These are phyloP conservation scores for Coniochaeta sp. DNA, from an alignment of 2,329 filamentous ascomycete species.

Conservation along the genomic window DNA sequence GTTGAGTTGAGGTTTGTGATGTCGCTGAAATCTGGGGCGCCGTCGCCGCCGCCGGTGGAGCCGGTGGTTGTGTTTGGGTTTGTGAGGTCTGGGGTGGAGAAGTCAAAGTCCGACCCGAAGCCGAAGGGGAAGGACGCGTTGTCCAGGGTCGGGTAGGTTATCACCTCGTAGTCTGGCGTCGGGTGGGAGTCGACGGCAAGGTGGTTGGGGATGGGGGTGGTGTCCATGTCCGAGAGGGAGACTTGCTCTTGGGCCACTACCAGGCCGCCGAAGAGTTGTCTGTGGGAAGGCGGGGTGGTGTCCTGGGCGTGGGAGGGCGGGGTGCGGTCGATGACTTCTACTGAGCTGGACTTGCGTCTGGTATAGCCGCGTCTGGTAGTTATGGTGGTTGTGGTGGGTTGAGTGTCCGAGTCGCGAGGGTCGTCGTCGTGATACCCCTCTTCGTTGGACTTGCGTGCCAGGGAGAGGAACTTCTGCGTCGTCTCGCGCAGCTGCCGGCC, in stretches of 20 bases:
- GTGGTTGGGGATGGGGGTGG: slow-evolving; percentile 10
- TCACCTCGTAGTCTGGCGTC: slow-evolving; percentile 34
- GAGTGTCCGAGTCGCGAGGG: neutral
- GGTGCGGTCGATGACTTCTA: neutral
- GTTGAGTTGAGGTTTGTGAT: slow-evolving; percentile 7
- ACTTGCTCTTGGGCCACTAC: slow-evolving; percentile 15
- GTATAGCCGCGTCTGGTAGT: slow-evolving; percentile 4
- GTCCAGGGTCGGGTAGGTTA: slow-evolving; percentile 42
- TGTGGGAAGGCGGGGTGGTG: neutral
- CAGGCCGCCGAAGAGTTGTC: slow-evolving; percentile 19
- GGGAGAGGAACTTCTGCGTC: slow-evolving; percentile 49
- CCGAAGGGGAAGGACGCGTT: slow-evolving; percentile 48
- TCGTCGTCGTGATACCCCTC: slow-evolving; percentile 22
- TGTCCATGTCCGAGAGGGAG: slow-evolving; percentile 1
- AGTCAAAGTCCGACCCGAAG: slow-evolving; percentile 15
- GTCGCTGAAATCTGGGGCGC: slow-evolving; percentile 13
- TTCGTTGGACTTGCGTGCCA: slow-evolving; percentile 38
- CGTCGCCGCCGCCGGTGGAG: too few species aligned
- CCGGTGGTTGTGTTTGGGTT: neutral
- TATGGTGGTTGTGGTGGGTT: neutral
- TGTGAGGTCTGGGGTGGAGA: slow-evolving; percentile 5
- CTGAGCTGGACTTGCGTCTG: slow-evolving; percentile 11
- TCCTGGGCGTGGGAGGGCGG: neutral
- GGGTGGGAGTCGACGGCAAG: slow-evolving; percentile 4
- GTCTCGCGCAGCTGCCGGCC: slow-evolving; percentile 48